phyloP scores from a whole-genome alignment of 1,284 basidiomycete species.

The Fomitopsis pinicola region DNA sequence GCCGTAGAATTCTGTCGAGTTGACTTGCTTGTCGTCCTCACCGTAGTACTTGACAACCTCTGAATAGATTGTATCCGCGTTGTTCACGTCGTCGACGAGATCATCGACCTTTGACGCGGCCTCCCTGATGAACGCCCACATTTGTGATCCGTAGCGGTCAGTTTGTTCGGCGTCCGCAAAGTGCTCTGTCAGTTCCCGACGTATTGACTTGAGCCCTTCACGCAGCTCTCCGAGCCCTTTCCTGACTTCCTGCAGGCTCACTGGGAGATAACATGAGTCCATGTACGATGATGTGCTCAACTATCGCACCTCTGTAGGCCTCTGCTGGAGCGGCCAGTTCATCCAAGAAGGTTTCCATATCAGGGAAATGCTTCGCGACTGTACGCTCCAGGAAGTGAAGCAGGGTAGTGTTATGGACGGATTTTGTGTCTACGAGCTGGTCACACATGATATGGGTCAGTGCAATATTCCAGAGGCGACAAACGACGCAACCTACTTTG shows the following conservation, averaged over 20 bases:
- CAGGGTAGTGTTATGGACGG: constrained; percentile 87
- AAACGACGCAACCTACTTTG: constrained; percentile 49
- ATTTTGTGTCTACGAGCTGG: constrained; percentile 96
- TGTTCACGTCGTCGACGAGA: constrained; percentile 79
- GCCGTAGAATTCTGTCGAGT: constrained; percentile 86
- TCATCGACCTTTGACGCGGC: constrained; percentile 76
- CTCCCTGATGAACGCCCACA: constrained; percentile 83
- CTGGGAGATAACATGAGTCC: constrained; percentile 31
- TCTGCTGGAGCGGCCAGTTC: constrained; percentile 90
- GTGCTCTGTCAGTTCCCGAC: constrained; percentile 74
- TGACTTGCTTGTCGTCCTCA: constrained; percentile 83
- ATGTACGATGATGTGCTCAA: constrained; percentile 1
- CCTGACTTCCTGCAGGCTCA: constrained; percentile 74
- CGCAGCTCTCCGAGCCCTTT: constrained; percentile 70
- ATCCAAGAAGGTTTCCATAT: constrained; percentile 85
- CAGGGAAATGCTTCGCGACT: constrained; percentile 83
- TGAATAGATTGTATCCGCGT: constrained; percentile 75
- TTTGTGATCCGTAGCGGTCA: constrained; percentile 81
- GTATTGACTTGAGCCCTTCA: constrained; percentile 77
- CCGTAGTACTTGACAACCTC: constrained; percentile 89
- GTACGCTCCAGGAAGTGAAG: constrained; percentile 94
- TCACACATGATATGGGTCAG: not conserved
- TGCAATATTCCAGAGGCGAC: not conserved
- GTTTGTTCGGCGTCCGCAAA: constrained; percentile 67
- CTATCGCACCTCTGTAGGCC: constrained; percentile 72